Evolutionary conservation across 2,329 filamentous ascomycete species (phyloP).

Genomic region (Penicillium sp.): DNA sequence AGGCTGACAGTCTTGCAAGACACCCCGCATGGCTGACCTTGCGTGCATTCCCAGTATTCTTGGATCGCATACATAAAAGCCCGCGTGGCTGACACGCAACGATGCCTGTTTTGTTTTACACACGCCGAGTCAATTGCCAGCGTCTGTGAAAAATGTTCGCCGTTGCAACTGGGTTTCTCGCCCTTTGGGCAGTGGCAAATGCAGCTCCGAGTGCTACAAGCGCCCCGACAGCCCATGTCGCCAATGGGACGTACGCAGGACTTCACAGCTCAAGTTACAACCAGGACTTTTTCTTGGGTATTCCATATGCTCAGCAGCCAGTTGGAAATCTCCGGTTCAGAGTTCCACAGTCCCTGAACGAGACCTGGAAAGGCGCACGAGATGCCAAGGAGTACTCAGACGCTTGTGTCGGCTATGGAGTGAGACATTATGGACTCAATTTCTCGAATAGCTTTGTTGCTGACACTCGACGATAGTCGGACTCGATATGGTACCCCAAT

Average conservation of each 20-base stretch:
- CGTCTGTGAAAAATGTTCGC: constrained; percentile 3
- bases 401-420: constrained; percentile 49
- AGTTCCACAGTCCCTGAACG: constrained; percentile 46
- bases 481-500: constrained; percentile 32
- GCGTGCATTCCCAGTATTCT: constrained; percentile 1
- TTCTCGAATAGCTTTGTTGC: not conserved
- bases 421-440: constrained; percentile 19
- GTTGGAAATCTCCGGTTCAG: constrained; percentile 50
- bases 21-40: constrained; percentile 3
- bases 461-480: constrained; percentile 15
- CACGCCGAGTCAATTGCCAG: too few relatives aligned
- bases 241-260: constrained; percentile 47
- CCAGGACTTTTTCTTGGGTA: constrained; percentile 50
- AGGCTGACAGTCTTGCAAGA: not conserved
- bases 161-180: constrained; percentile 6
- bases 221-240: constrained; percentile 28
- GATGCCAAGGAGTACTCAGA: constrained; percentile 43
- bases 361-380: constrained; percentile 37
- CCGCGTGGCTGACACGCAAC: not conserved
- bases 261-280: constrained; percentile 35
- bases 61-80: not conserved
- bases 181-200: constrained; percentile 10
- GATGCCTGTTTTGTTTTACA: not conserved
- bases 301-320: constrained; percentile 54
- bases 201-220: constrained; percentile 17